Conservation (phyloP, 2,329 filamentous ascomycete genomes). For the Cercospora zeina region DNA sequence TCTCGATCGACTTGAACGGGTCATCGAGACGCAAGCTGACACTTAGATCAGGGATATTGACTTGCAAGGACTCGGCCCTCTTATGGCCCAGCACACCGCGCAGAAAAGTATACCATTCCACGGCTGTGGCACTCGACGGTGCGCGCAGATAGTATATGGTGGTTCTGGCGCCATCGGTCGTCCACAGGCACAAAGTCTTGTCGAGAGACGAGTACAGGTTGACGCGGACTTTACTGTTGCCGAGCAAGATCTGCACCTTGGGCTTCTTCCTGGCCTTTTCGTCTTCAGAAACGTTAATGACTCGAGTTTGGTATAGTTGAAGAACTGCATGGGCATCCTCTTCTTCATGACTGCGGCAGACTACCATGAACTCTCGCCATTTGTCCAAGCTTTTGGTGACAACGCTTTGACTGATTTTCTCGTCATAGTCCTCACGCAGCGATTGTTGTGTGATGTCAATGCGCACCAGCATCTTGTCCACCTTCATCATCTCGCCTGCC, state of each 20-base stretch:
- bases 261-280: conserved; percentile 56
- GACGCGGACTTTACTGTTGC: conserved; percentile 55
- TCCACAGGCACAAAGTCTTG: conserved; percentile 66
- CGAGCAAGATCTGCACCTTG: conserved; percentile 59
- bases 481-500: conserved; percentile 65
- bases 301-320: conserved; percentile 42
- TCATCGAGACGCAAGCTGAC: conserved; percentile 60
- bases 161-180: conserved; percentile 55
- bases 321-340: conserved; percentile 50
- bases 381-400: conserved; percentile 61
- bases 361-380: conserved; percentile 65
- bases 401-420: conserved; percentile 62
- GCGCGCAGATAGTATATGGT: conserved; percentile 64
- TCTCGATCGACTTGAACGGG: conserved; percentile 58
- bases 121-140: conserved; percentile 60
- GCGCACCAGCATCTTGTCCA: conserved; percentile 67
- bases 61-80: conserved; percentile 57
- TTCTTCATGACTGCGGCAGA: conserved; percentile 59
- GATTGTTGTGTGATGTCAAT: conserved; percentile 55
- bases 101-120: conserved; percentile 70
- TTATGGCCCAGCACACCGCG: conserved; percentile 60
- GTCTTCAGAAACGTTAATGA: conserved; percentile 57
- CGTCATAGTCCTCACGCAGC: conserved; percentile 61
- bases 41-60: conserved; percentile 64
- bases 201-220: conserved; percentile 67